Percentiles rank a stretch among this genome's conserved stretches.
These are phyloP conservation scores for Polygonum aviculare DNA, from an alignment of 148 eudicot genomes.

Conservation along the genomic window DNA sequence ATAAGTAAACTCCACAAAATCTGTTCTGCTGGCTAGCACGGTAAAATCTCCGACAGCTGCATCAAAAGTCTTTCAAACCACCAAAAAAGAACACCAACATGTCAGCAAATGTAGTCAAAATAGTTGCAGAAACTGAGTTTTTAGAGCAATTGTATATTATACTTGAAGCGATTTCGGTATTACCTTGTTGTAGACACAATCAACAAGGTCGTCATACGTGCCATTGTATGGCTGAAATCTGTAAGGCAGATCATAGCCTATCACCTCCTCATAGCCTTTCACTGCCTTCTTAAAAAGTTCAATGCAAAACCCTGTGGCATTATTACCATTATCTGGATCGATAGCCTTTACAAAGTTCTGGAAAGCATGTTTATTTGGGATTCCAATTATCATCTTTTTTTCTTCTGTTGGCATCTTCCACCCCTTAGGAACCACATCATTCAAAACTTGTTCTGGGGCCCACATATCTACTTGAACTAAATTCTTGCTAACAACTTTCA, in stretches of 20 bases:
- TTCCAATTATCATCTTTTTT: too few relatives aligned
- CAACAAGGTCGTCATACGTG: constrained; percentile 23
- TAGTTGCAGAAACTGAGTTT: not conserved
- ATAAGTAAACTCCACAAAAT: constrained; percentile 25
- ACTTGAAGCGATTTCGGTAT: not conserved
- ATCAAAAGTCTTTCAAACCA: constrained; percentile 20
- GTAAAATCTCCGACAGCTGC: constrained; percentile 35
- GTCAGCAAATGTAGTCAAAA: not conserved
- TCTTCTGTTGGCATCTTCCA: too few relatives aligned
- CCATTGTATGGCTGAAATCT: constrained; percentile 18
- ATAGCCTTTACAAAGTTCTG: constrained; percentile 25
- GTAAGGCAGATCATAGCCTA: constrained; percentile 24
- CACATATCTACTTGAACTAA: constrained; percentile 24
- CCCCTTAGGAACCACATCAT: not conserved
- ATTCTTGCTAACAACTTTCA: constrained; percentile 23
- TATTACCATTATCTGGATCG: not conserved
- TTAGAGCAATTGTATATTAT: not conserved
- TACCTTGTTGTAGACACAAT: constrained; percentile 28
- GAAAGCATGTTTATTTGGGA: constrained; percentile 2
- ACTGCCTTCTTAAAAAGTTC: constrained; percentile 23
- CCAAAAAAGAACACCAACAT: not conserved
- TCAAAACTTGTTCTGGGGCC: constrained; percentile 15
- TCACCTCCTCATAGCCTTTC: constrained; percentile 18
- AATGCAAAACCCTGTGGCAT: constrained; percentile 23
- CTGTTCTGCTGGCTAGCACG: constrained; percentile 19